These are phyloP conservation scores for Gautieria morchelliformis DNA, from an alignment of 768 basidiomycete species.

Conservation along the genomic window DNA sequence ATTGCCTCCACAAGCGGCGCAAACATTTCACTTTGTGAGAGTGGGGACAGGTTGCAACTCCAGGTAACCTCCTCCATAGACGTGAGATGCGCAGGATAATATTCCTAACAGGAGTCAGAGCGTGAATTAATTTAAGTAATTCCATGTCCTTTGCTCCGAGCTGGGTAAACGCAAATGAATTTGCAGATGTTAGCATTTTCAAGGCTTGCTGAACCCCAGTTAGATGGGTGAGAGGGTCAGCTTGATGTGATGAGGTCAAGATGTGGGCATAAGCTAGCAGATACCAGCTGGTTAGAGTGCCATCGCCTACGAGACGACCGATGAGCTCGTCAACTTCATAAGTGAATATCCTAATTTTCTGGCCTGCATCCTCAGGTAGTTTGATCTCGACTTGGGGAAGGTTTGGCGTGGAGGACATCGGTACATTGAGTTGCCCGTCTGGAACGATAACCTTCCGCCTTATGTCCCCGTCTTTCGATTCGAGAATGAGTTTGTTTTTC, in stretches of 20 bases:
- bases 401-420: conserved; percentile 11
- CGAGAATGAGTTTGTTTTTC: conserved; percentile 29
- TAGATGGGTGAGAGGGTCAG: conserved; percentile 34
- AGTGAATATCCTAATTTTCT: background rate
- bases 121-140: conserved; percentile 24
- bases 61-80: conserved; percentile 33
- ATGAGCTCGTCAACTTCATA: conserved; percentile 24
- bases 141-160: conserved; percentile 21
- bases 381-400: conserved; percentile 15
- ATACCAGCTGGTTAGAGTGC: conserved; percentile 21
- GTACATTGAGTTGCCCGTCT: conserved; percentile 9
- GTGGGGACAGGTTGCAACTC: conserved; percentile 14
- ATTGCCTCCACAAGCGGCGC: background rate
- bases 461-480: conserved; percentile 22
- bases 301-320: conserved; percentile 20
- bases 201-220: conserved; percentile 38
- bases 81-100: conserved; percentile 27
- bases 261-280: conserved; percentile 37
- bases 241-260: conserved; percentile 31
- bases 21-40: conserved; percentile 22
- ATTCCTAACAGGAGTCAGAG: conserved; percentile 27
- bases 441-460: conserved; percentile 13
- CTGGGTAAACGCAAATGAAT: conserved; percentile 31
- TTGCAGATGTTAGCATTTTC: conserved; percentile 26
- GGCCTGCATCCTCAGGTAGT: background rate